Conservation (phyloP, 805 yeast genomes). For the Cyberlindnera japonica region DNA sequence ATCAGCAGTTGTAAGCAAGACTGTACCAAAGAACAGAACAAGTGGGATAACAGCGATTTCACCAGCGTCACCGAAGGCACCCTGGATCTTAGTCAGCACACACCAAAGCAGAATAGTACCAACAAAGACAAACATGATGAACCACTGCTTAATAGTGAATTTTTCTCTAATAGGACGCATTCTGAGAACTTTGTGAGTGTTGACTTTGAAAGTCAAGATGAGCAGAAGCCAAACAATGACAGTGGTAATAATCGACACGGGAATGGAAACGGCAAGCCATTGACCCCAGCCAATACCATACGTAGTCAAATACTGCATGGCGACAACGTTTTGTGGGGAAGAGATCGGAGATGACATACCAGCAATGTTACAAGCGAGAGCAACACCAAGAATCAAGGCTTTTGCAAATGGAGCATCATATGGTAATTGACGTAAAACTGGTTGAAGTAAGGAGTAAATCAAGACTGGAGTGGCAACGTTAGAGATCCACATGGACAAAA, state of each 20-base stretch:
- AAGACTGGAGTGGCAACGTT: conserved; percentile 96
- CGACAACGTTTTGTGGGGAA: conserved; percentile 92
- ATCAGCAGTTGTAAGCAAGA: conserved; percentile 77
- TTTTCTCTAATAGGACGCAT: conserved; percentile 53
- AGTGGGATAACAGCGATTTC: conserved; percentile 85
- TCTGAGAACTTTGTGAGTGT: conserved; percentile 43
- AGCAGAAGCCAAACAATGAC: conserved; percentile 68
- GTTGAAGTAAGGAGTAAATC: conserved; percentile 83
- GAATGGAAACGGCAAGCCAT: conserved; percentile 87
- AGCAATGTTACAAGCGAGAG: conserved; percentile 86
- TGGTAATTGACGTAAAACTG: conserved; percentile 75
- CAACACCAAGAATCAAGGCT: conserved; percentile 84
- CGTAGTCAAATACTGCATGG: conserved; percentile 76
- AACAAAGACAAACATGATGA: conserved; percentile 63
- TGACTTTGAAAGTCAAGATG: conserved; percentile 50
- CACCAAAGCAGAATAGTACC: conserved; percentile 88
- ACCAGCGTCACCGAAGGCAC: conserved; percentile 87
- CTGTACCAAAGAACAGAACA: conserved; percentile 84
- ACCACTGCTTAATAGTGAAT: conserved; percentile 71
- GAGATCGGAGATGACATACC: conserved; percentile 98
- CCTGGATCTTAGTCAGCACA: conserved; percentile 67
- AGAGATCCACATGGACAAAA: conserved; percentile 91
- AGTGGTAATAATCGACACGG: conserved; percentile 63
- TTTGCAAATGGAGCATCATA: conserved; percentile 71
- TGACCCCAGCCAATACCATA: conserved; percentile 73